Evolutionary conservation across 768 basidiomycete species (phyloP).

Genomic region (Mycena leptocephala): DNA sequence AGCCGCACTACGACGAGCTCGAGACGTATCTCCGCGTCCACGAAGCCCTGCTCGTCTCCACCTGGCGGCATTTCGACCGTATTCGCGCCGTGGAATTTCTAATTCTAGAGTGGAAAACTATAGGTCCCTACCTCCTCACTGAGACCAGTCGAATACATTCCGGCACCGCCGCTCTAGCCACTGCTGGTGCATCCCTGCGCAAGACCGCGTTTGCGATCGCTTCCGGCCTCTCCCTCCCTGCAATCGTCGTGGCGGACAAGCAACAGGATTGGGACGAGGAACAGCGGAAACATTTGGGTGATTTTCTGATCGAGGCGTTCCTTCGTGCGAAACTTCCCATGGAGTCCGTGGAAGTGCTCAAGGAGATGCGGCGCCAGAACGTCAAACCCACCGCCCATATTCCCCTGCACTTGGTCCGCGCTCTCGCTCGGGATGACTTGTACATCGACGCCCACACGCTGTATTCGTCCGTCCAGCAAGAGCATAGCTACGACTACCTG

Average conservation of each 20-base stretch:
- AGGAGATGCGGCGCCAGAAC: constrained; percentile 56
- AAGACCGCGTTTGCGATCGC: constrained; percentile 44
- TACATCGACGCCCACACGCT: constrained; percentile 63
- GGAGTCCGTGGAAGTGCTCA: constrained; percentile 58
- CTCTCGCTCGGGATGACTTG: constrained; percentile 57
- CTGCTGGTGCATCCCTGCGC: constrained; percentile 45
- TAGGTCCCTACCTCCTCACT: constrained; percentile 38
- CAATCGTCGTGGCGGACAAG: constrained; percentile 41
- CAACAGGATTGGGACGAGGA: constrained; percentile 42
- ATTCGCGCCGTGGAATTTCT: constrained; percentile 49
- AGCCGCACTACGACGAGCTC: constrained; percentile 40
- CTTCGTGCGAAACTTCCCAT: constrained; percentile 49
- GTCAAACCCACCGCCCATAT: constrained; percentile 47
- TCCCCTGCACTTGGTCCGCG: constrained; percentile 56
- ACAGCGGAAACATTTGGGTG: constrained; percentile 50
- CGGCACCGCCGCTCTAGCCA: neutral
- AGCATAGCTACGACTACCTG: constrained; percentile 41
- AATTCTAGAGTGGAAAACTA: constrained; percentile 32
- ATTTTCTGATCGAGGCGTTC: constrained; percentile 60
- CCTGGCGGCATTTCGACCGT: constrained; percentile 50
- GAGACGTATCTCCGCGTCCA: constrained; percentile 49
- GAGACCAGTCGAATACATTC: constrained; percentile 32
- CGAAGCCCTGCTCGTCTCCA: constrained; percentile 55
- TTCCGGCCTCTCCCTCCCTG: constrained; percentile 51
- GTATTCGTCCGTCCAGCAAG: constrained; percentile 50